These are phyloP conservation scores for Desmodesmus armatus DNA, from an alignment of 139 green algal species.

Conservation along the genomic window DNA sequence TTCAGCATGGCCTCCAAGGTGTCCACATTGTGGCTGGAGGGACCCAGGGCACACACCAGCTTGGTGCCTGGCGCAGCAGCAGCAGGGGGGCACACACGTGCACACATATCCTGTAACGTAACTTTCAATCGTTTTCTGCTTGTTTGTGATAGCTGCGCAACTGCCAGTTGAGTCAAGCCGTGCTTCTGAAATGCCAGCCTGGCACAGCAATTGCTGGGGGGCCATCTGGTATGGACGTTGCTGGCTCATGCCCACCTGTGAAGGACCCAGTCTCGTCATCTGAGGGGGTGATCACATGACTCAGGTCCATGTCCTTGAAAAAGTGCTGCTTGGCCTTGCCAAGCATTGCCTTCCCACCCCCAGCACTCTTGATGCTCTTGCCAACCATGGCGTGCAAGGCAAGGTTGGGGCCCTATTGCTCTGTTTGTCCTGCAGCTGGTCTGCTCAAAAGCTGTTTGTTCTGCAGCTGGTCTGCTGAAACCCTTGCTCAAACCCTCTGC, in stretches of 20 bases:
- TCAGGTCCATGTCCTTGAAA: conserved; percentile 29
- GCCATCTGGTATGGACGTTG: neutral
- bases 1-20: conserved; percentile 32
- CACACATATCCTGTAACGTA: no score
- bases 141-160: neutral
- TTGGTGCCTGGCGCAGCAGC: conserved; percentile 3
- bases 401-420: no score
- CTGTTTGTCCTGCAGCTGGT: no score
- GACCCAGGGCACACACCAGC: conserved; percentile 25
- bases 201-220: neutral
- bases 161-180: neutral
- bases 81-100: neutral
- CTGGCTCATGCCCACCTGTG: conserved; percentile 4
- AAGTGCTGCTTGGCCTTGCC: conserved; percentile 41
- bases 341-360: no score
- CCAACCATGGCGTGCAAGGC: no score
- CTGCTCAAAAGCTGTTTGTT: no score
- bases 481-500: no score
- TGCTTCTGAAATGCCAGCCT: neutral
- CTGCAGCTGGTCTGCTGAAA: no score
- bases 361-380: no score
- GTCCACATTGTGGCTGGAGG: conserved; percentile 11
- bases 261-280: neutral
- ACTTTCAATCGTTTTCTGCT: no score
- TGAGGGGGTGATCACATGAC: neutral